Base-by-base conservation (phyloP, 2,329 filamentous ascomycete genomes). In the Chaetomiaceae sp. region DNA sequence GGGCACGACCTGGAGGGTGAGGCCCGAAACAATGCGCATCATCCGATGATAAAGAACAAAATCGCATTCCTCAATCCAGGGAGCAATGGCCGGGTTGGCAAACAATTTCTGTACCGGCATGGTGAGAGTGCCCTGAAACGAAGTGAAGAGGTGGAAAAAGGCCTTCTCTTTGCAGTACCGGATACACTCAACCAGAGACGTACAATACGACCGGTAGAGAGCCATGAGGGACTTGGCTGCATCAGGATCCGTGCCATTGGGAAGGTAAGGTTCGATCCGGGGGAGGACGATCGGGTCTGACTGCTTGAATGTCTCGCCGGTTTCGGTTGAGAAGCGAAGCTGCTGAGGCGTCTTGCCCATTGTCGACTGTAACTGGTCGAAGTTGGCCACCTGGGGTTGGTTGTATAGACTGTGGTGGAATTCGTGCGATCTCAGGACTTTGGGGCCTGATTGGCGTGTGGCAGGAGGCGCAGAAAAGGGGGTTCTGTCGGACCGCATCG, bases 111-210 rank as follows among this genome's bases (percentile, higher is more conserved):
- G 90, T 3, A 97, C 92, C 5, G 94, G 94, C 70, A 96, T 95
- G 0, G 94, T 99, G 63, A 99, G 80, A 2, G 91, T 97, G 51
- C 94, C 94, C 65, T 96, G 90, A 68, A 99, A 97, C 1, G 92
- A 94, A 5, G 88, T 91, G 67, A 95, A 96, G 14, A 96, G 81
- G 60, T 95, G 89, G 67, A 96, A 95, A 68, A 99, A 95, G 6
- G 90, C 92, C 72, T 96, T 95, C 69, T 96, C 90, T 66, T 94
- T 95, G 77, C 92, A 96, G 69, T 89, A 97, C 27, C 94, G 87
- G 57, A 99, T 90, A 62, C 90, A 92, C 70, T 99, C 94, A 29
- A 99, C 87, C 5, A 99, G 79, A 1, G 91, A 96, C 13, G 94
- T 96, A 68, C 91, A 96, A 67, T 97, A 92, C 2, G 92, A 94